Conservation (phyloP, 768 basidiomycete species). For the Pholiota microspora region DNA sequence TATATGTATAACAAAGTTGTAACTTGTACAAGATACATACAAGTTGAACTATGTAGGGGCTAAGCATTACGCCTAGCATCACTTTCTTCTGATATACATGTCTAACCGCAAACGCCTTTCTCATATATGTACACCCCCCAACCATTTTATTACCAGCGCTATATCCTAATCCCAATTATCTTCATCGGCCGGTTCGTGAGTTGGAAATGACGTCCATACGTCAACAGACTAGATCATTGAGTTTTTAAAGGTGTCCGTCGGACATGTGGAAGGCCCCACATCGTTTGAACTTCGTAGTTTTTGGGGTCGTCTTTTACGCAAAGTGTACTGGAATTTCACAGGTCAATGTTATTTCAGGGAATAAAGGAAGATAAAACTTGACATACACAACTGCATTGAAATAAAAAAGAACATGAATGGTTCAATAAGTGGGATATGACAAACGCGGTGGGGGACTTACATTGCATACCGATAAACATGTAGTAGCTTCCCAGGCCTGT, state of each 20-base stretch:
- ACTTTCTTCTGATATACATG: neutral
- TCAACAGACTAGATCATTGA: neutral
- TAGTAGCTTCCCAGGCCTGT: slow-evolving; percentile 54
- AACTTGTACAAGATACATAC: neutral
- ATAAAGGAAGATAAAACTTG: slow-evolving; percentile 13
- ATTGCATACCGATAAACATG: slow-evolving; percentile 52
- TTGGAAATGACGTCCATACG: neutral
- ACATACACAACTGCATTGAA: slow-evolving; percentile 40
- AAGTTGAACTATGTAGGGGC: neutral
- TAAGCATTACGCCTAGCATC: neutral
- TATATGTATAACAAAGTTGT: neutral
- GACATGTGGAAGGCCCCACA: slow-evolving; percentile 49
- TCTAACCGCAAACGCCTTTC: neutral
- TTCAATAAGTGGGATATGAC: neutral
- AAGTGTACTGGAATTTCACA: slow-evolving; percentile 38
- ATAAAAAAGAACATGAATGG: slow-evolving; percentile 7
- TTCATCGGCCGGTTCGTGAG: neutral
- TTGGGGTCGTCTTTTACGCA: slow-evolving; percentile 59
- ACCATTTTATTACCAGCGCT: neutral
- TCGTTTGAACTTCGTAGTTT: slow-evolving; percentile 42
- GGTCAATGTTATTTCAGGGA: slow-evolving; percentile 4
- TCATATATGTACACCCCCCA: neutral
- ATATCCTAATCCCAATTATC: neutral
- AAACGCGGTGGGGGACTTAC: slow-evolving; percentile 27
- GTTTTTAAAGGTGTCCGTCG: slow-evolving; percentile 22